Percentiles rank a stretch among this genome's conserved stretches.
Evolutionary conservation across 768 basidiomycete species (phyloP).

Genomic region (Lentinula guzmanii): DNA sequence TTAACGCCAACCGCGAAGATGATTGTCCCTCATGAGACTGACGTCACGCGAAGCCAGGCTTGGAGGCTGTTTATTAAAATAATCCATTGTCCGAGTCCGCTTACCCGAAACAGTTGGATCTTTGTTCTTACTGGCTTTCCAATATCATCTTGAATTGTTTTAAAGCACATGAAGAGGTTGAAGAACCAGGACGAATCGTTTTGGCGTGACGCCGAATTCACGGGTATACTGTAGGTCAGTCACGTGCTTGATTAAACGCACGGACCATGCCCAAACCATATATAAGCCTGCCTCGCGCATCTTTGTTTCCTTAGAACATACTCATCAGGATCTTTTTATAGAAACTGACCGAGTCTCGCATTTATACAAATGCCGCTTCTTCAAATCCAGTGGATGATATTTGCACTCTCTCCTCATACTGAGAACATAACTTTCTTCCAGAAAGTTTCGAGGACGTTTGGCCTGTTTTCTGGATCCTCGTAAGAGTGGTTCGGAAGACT

Average conservation of each 20-base stretch:
- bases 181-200: no score
- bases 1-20: no score
- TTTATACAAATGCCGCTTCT: constrained; percentile 71
- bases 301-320: constrained; percentile 54
- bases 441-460: constrained; percentile 62
- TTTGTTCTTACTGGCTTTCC: no score
- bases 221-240: no score
- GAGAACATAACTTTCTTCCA: constrained; percentile 48
- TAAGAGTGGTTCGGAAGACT: constrained; percentile 24
- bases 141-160: no score
- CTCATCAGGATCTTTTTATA: constrained; percentile 81
- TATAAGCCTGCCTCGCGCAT: background rate
- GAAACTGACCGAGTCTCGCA: constrained; percentile 78
- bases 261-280: background rate
- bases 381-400: constrained; percentile 70
- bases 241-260: background rate
- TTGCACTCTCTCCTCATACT: constrained; percentile 57
- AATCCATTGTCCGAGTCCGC: no score
- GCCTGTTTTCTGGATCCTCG: constrained; percentile 24
- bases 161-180: no score
- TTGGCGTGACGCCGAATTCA: no score
- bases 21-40: no score
- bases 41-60: no score
- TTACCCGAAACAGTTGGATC: no score
- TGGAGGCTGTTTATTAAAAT: no score